Evolutionary conservation across 164 flowering plant genomes (phyloP).

Genomic region (Sextonia rubra): DNA sequence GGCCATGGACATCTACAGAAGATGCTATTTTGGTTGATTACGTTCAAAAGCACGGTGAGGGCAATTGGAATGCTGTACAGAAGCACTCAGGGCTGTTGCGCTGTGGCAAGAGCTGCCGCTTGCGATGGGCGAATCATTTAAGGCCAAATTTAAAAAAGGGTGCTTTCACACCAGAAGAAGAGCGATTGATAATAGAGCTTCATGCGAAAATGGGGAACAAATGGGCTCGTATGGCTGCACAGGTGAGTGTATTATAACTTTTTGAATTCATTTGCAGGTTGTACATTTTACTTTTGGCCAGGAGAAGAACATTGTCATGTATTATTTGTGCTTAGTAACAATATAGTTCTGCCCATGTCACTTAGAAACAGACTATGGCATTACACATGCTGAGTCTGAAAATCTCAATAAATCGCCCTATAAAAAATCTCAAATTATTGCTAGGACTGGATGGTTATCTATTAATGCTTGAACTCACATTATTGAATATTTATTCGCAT

Average conservation of each 20-base stretch:
- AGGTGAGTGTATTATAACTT: conserved; percentile 35
- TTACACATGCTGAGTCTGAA: no score
- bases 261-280: no score
- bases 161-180: conserved; percentile 76
- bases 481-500: no score
- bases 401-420: no score
- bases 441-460: no score
- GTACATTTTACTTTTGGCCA: no score
- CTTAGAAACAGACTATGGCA: no score
- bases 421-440: no score
- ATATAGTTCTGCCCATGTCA: no score
- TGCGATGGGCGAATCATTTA: conserved; percentile 87
- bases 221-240: conserved; percentile 93
- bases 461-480: no score
- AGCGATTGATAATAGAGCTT: conserved; percentile 60
- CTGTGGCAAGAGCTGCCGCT: conserved; percentile 91
- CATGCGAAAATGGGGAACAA: conserved; percentile 89
- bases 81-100: conserved; percentile 76
- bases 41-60: conserved; percentile 82
- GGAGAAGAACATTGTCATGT: no score
- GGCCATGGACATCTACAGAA: conserved; percentile 86
- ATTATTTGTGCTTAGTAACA: no score
- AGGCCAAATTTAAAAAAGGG: conserved; percentile 88
- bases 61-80: conserved; percentile 91
- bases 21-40: conserved; percentile 80